These are phyloP conservation scores for Henckelia pumila DNA, from an alignment of 257 asterid species.

Conservation along the genomic window DNA sequence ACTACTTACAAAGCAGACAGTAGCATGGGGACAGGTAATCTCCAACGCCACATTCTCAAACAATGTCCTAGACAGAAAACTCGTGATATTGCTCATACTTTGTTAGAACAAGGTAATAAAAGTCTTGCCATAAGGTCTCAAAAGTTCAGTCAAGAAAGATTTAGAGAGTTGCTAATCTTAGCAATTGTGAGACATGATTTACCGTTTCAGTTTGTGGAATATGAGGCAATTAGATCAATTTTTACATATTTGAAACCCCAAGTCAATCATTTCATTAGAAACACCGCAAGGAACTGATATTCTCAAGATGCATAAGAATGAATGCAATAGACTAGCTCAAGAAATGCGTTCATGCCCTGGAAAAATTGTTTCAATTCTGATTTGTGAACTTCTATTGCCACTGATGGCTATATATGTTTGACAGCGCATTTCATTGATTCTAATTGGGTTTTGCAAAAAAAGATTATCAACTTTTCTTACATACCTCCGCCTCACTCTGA, in stretches of 20 bases:
- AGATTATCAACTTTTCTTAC: not conserved
- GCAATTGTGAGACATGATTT: too few species aligned
- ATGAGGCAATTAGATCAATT: too few species aligned
- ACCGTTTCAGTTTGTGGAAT: too few species aligned
- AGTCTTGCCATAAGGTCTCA: too few species aligned
- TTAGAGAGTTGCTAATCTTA: too few species aligned
- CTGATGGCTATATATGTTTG: not conserved
- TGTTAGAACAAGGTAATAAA: too few species aligned
- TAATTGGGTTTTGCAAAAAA: not conserved
- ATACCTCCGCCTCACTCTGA: not conserved
- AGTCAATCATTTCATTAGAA: not conserved
- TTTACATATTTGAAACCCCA: too few species aligned
- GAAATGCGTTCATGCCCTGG: not conserved
- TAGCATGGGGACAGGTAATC: not conserved
- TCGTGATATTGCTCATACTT: not conserved
- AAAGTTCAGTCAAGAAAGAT: too few species aligned
- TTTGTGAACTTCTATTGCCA: conserved; percentile 8
- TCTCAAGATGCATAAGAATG: not conserved
- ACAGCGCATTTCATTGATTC: not conserved
- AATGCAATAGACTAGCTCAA: not conserved
- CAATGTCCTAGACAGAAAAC: not conserved
- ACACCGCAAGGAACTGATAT: not conserved
- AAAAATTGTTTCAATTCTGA: conserved; percentile 3
- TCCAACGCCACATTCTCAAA: not conserved
- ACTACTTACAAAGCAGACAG: not conserved